Percentiles rank a stretch among this genome's conserved stretches.
phyloP scores from a whole-genome alignment of 2,329 filamentous ascomycete genomes.

The Pseudogymnoascus sp. region DNA sequence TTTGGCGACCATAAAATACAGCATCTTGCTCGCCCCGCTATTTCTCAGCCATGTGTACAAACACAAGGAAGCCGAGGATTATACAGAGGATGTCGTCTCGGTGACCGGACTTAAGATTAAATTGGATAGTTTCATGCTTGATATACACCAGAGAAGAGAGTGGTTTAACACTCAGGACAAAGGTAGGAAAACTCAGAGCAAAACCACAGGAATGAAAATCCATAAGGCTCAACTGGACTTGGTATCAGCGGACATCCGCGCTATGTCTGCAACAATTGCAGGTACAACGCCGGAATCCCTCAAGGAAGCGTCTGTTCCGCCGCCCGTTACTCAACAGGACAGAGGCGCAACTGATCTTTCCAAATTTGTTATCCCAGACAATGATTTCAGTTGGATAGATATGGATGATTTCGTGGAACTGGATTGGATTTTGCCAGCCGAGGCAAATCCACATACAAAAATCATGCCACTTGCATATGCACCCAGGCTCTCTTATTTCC shows the following conservation, averaged over 20 bases:
- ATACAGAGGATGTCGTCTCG: slow-evolving; percentile 67
- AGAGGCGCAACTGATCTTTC: slow-evolving; percentile 62
- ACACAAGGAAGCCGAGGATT: slow-evolving; percentile 90
- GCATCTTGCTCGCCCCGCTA: slow-evolving; percentile 78
- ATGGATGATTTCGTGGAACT: slow-evolving; percentile 99
- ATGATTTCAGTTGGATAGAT: slow-evolving; percentile 93
- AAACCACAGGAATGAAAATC: slow-evolving; percentile 89
- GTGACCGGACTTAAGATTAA: slow-evolving; percentile 95
- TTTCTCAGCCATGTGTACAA: slow-evolving; percentile 98
- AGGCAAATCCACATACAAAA: slow-evolving; percentile 84
- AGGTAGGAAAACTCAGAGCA: slow-evolving; percentile 64
- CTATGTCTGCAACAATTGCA: slow-evolving; percentile 82
- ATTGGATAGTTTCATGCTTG: slow-evolving; percentile 94
- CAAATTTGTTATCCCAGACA: slow-evolving; percentile 88
- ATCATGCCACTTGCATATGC: slow-evolving; percentile 88
- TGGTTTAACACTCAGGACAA: slow-evolving; percentile 78
- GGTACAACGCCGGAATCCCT: slow-evolving; percentile 72
- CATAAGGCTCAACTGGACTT: slow-evolving; percentile 91
- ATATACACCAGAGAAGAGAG: slow-evolving; percentile 88
- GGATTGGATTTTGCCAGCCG: slow-evolving; percentile 88
- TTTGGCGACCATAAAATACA: slow-evolving; percentile 98
- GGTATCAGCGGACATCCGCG: slow-evolving; percentile 81
- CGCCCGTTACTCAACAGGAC: slow-evolving; percentile 44
- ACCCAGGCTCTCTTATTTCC: slow-evolving; percentile 94
- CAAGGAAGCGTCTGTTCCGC: slow-evolving; percentile 45